These are phyloP conservation scores for Penicillium sumatraense DNA, from an alignment of 2,329 filamentous ascomycete species.

Conservation along the genomic window DNA sequence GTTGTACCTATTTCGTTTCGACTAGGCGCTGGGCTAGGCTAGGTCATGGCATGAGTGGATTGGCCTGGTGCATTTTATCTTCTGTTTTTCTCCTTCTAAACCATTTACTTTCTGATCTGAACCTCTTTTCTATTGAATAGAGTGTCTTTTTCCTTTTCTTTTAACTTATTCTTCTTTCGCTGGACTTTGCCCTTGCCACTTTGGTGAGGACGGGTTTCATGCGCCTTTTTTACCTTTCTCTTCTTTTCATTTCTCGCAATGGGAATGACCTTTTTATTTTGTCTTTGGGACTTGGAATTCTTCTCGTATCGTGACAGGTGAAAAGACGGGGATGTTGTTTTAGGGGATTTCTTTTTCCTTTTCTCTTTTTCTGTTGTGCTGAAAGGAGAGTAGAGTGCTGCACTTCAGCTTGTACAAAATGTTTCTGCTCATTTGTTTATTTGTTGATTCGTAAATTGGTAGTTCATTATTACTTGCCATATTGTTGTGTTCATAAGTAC, in stretches of 20 bases:
- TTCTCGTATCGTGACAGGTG: slow-evolving; percentile 4
- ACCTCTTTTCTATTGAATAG: slow-evolving; percentile 14
- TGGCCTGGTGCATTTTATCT: slow-evolving; percentile 10
- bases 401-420: neutral
- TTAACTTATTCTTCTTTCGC: slow-evolving; percentile 13
- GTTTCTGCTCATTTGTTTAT: neutral
- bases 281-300: neutral
- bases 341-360: neutral
- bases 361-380: neutral
- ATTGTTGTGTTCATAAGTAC: no score
- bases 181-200: neutral
- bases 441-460: no score
- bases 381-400: neutral
- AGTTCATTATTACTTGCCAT: no score
- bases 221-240: neutral
- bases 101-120: slow-evolving; percentile 11
- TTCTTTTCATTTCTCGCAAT: slow-evolving; percentile 11
- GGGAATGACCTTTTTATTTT: slow-evolving; percentile 7
- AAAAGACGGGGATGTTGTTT: neutral
- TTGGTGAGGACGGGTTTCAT: neutral
- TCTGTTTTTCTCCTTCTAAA: slow-evolving; percentile 10
- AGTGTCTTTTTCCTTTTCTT: neutral
- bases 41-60: slow-evolving; percentile 15
- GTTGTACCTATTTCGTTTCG: slow-evolving; percentile 29
- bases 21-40: slow-evolving; percentile 5